phyloP scores from a whole-genome alignment of 2,329 filamentous ascomycete species.

The Chlorencoelia australis region DNA sequence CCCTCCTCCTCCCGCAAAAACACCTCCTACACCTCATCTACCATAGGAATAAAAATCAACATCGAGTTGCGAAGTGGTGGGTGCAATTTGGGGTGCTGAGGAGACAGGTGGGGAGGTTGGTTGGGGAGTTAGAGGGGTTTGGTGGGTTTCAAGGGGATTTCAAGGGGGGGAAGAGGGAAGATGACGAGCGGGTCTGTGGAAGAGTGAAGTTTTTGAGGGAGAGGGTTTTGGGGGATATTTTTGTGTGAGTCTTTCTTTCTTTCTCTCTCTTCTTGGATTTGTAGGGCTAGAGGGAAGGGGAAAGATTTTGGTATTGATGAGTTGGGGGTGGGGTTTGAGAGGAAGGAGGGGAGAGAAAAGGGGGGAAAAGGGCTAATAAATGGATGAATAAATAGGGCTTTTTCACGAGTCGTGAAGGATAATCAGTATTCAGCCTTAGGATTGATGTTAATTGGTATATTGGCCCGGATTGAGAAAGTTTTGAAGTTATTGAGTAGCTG shows the following conservation, averaged over 20 bases:
- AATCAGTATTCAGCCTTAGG: conserved; percentile 64
- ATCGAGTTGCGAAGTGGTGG: conserved; percentile 76
- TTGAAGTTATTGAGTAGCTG: conserved; percentile 17
- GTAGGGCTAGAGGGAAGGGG: background rate
- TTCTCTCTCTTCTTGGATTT: conserved; percentile 17
- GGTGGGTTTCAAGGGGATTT: conserved; percentile 11
- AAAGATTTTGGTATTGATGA: background rate
- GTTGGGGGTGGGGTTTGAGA: background rate
- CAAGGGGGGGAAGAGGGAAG: conserved; percentile 23
- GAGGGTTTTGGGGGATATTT: conserved; percentile 33
- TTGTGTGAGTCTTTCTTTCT: conserved; percentile 34
- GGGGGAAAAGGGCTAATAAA: conserved; percentile 20
- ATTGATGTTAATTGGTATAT: conserved; percentile 52
- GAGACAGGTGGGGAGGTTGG: conserved; percentile 50
- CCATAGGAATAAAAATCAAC: conserved; percentile 87
- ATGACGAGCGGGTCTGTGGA: conserved; percentile 11
- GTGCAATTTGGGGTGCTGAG: conserved; percentile 61
- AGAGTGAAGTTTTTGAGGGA: conserved; percentile 34
- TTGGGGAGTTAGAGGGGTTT: conserved; percentile 16
- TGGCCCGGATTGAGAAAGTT: conserved; percentile 47
- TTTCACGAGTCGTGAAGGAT: conserved; percentile 61
- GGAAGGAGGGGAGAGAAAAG: background rate
- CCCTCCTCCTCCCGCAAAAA: conserved; percentile 26
- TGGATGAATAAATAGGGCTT: conserved; percentile 38
- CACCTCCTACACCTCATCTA: conserved; percentile 61